Evolutionary conservation across 108 stramenopile genomes (phyloP).

Genomic region (Pseudonitzschia pungens): DNA sequence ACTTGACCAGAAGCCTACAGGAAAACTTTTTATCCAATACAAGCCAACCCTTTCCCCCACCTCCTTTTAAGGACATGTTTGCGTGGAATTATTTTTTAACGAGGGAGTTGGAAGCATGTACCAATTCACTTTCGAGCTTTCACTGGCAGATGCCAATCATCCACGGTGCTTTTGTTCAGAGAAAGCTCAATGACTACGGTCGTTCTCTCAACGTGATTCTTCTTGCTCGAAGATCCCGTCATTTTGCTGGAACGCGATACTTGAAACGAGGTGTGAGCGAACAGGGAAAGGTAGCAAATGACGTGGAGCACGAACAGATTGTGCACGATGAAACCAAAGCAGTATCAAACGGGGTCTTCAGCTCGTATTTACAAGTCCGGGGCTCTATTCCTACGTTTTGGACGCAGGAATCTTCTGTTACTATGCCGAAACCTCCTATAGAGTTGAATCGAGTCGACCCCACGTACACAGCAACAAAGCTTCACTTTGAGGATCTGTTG

Average conservation of each 20-base stretch:
- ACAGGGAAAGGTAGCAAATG: slow-evolving; percentile 95
- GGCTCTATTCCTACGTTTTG: slow-evolving; percentile 97
- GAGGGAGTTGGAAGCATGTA: slow-evolving; percentile 83
- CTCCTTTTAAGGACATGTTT: slow-evolving; percentile 93
- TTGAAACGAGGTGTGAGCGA: slow-evolving; percentile 96
- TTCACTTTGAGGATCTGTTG: slow-evolving; percentile 93
- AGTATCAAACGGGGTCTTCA: slow-evolving; percentile 72
- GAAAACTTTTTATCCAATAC: slow-evolving; percentile 90
- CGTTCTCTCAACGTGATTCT: slow-evolving; percentile 87
- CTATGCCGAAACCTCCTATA: slow-evolving; percentile 97
- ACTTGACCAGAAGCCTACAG: slow-evolving; percentile 92
- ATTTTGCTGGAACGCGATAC: slow-evolving; percentile 98
- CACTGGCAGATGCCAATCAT: slow-evolving; percentile 92
- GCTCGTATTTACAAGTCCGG: slow-evolving; percentile 91
- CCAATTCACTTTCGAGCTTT: slow-evolving; percentile 77
- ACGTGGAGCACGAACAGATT: slow-evolving; percentile 93
- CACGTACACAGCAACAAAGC: slow-evolving; percentile 88
- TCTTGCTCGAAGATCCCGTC: slow-evolving; percentile 90
- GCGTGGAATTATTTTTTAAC: slow-evolving; percentile 96
- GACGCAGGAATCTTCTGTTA: slow-evolving; percentile 93
- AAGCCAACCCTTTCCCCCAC: slow-evolving; percentile 74
- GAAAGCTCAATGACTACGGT: slow-evolving; percentile 89
- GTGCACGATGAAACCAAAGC: slow-evolving; percentile 87
- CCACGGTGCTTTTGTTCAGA: slow-evolving; percentile 93
- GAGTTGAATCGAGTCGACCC: slow-evolving; percentile 92